Evolutionary conservation across 2,329 filamentous ascomycete genomes (phyloP), one percentile per base, ranked within the genome.

Genomic region (Claviceps sp.): DNA sequence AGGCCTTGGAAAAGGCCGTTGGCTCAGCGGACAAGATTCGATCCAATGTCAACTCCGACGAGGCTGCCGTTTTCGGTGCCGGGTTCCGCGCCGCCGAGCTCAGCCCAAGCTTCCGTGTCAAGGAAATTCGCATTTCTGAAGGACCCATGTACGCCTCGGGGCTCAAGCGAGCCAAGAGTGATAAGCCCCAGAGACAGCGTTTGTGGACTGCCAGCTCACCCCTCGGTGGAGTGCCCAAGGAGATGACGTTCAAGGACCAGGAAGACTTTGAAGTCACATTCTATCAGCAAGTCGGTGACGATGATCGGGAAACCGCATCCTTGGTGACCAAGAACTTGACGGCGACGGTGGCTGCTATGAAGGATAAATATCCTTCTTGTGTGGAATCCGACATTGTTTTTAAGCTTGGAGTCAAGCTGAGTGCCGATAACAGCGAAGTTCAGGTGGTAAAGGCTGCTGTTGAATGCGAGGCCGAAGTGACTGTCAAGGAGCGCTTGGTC

Each of bases 51-150:
- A 98, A 98, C 71, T 86, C 91, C 11, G 93, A 98, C 62, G 93
- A 98, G 70, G 86, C 93, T 23, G 93, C 93, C 49, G 93, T 95
- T 9, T 95, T 97, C 66, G 93, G 93, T 60, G 91, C 93, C 51
- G 90, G 86, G 29, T 97, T 98, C 76, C 88, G 90, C 64, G 93
- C 88, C 49, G 93, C 93, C 50, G 82, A 88, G 59, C 77, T 98
- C 53, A 96, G 88, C 69, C 89, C 91, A 42, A 91, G 86, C 65
- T 98, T 98, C 81, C 85, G 89, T 55, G 93, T 98, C 64, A 98
- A 97, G 76, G 93, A 97, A 64, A 98, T 98, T 58, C 79, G 86
- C 53, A 80, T 86, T 49, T 77, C 74, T n/a, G 93, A 98, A 60
- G 80, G 78, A 22, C 79, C 86, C 43, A 76, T 76, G 44, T 96